A percentile compares a stretch with the other conserved stretches of the same genome.
These are phyloP conservation scores for Postia placenta DNA, from an alignment of 768 basidiomycete genomes.

Conservation along the genomic window DNA sequence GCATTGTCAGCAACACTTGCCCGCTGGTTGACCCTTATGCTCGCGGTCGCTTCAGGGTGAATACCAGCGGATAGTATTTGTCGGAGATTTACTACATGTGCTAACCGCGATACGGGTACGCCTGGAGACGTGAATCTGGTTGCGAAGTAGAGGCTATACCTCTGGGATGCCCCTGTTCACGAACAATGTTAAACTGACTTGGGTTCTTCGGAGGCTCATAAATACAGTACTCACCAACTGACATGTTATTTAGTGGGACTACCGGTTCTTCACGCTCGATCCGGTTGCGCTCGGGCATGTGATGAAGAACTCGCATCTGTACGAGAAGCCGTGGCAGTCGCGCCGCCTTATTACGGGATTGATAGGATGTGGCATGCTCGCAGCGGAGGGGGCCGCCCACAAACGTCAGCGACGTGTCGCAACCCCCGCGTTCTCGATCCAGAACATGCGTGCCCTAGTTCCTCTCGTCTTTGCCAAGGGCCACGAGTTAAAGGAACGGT, in stretches of 20 bases:
- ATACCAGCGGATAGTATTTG: too few species aligned
- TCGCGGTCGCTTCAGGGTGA: too few species aligned
- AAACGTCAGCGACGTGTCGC: conserved; percentile 75
- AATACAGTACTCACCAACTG: too few species aligned
- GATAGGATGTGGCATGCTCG: conserved; percentile 80
- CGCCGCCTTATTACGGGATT: conserved; percentile 67
- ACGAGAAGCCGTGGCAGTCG: conserved; percentile 83
- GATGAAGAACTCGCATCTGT: conserved; percentile 62
- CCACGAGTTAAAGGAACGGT: conserved; percentile 51
- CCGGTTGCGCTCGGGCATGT: conserved; percentile 70
- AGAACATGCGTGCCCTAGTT: conserved; percentile 65
- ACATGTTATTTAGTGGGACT: conserved; percentile 60
- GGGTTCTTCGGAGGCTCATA: neutral
- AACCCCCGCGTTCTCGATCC: conserved; percentile 74
- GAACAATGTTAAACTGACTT: too few species aligned
- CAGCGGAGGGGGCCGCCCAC: conserved; percentile 73
- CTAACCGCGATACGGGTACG: too few species aligned
- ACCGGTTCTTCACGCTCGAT: conserved; percentile 77
- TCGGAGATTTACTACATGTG: too few species aligned
- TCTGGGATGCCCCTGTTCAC: too few species aligned
- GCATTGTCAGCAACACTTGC: too few species aligned
- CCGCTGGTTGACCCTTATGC: too few species aligned
- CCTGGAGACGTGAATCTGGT: too few species aligned
- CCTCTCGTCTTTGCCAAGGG: conserved; percentile 72
- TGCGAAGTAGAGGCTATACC: neutral